phyloP scores from a whole-genome alignment of 805 yeast species.

The Myxozyma geophila region DNA sequence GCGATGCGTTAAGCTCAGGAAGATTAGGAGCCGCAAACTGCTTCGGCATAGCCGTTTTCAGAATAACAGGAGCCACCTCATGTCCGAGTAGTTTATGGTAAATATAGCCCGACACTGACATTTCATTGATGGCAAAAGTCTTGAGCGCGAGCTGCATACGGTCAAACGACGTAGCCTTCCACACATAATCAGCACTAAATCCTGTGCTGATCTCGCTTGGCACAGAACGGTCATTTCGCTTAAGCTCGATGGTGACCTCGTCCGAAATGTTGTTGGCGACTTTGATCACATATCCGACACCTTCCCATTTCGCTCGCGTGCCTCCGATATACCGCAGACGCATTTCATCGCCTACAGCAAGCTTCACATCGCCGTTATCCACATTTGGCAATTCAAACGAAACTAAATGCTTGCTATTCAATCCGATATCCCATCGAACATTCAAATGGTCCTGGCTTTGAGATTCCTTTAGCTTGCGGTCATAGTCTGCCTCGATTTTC shows the following conservation, averaged over 20 bases:
- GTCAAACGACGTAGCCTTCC: conserved; percentile 83
- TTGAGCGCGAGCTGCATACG: conserved; percentile 83
- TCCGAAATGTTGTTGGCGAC: conserved; percentile 70
- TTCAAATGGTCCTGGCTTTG: conserved; percentile 74
- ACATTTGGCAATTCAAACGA: conserved; percentile 69
- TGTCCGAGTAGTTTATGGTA: conserved; percentile 83
- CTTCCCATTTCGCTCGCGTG: conserved; percentile 68
- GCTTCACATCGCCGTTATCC: conserved; percentile 65
- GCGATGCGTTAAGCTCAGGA: conserved; percentile 75
- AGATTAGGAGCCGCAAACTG: conserved; percentile 67
- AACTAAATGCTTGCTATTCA: conserved; percentile 68
- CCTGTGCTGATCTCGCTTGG: conserved; percentile 65
- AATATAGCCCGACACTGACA: conserved; percentile 72
- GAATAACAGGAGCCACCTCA: conserved; percentile 59
- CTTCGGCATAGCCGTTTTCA: conserved; percentile 61
- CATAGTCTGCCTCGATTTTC: conserved; percentile 79
- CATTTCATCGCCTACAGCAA: conserved; percentile 86
- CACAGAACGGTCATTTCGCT: conserved; percentile 47
- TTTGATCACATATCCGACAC: conserved; percentile 70
- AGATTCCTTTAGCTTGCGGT: conserved; percentile 71
- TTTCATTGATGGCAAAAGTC: conserved; percentile 68
- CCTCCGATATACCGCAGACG: conserved; percentile 65
- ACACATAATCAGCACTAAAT: conserved; percentile 83
- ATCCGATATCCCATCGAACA: conserved; percentile 73
- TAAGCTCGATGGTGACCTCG: conserved; percentile 72